These are phyloP conservation scores for Nannochloris sp. DNA, from an alignment of 139 green algal genomes.

Conservation along the genomic window DNA sequence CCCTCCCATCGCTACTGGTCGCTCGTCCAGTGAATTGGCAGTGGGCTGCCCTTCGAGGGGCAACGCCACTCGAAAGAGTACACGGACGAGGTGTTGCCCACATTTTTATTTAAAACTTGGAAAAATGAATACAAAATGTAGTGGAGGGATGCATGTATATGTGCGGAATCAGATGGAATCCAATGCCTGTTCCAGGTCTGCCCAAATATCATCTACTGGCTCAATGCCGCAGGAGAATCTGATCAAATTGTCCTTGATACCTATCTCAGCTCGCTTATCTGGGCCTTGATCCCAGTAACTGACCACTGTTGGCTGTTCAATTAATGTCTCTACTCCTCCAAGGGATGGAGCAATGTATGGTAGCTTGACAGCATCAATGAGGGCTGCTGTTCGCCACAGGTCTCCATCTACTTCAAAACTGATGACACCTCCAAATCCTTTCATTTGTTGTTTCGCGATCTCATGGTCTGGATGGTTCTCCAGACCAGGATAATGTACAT, in stretches of 20 bases:
- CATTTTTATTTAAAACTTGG: constrained; percentile 1
- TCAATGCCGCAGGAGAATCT: constrained; percentile 90
- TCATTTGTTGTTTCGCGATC: constrained; percentile 89
- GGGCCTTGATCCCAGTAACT: constrained; percentile 73
- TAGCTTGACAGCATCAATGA: constrained; percentile 85
- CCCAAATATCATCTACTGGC: constrained; percentile 86
- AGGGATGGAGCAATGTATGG: constrained; percentile 98
- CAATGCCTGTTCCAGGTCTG: constrained; percentile 86
- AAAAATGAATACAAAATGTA: constrained; percentile 1
- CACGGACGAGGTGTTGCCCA: not conserved
- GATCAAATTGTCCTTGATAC: constrained; percentile 98
- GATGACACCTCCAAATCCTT: constrained; percentile 90
- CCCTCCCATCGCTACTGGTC: too few relatives aligned
- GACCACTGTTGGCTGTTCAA: constrained; percentile 97
- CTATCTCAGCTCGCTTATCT: constrained; percentile 77
- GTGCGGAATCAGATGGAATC: constrained; percentile 43
- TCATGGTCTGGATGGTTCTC: constrained; percentile 83
- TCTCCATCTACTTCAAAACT: constrained; percentile 87
- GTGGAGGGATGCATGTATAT: not conserved
- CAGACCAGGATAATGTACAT: constrained; percentile 77
- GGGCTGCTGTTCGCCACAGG: constrained; percentile 74
- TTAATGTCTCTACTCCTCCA: constrained; percentile 93
- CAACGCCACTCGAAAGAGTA: too few relatives aligned
- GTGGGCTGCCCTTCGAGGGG: too few relatives aligned
- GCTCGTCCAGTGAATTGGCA: too few relatives aligned